These are phyloP conservation scores for Marchantia polymorpha DNA, from an alignment of 225 moss, liverwort and hornwort species.

Conservation along the genomic window DNA sequence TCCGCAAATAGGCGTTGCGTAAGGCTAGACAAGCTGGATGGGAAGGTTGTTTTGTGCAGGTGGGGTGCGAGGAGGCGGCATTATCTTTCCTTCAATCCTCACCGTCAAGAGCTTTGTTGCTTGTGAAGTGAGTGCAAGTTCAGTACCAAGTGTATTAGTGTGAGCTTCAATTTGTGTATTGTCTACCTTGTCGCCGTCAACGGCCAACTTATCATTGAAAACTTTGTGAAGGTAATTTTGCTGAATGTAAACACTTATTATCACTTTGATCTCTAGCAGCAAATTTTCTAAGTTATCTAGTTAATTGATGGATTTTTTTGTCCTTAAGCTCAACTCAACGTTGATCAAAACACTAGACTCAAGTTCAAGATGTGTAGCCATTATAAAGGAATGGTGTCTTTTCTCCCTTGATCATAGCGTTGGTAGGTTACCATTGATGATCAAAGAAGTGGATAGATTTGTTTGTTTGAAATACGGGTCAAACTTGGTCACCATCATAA, in stretches of 20 bases:
- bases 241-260: not conserved
- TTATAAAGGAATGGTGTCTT: not conserved
- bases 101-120: too few species aligned
- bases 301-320: not conserved
- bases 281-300: not conserved
- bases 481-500: not conserved
- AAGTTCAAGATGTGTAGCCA: not conserved
- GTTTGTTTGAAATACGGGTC: not conserved
- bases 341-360: not conserved
- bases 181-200: conserved; percentile 83
- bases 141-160: too few species aligned
- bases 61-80: too few species aligned
- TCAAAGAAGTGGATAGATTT: not conserved
- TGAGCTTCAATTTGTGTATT: conserved; percentile 86
- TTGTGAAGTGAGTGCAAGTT: too few species aligned
- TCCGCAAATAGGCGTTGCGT: too few species aligned
- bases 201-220: conserved; percentile 80
- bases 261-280: not conserved
- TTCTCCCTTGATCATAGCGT: not conserved
- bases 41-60: too few species aligned
- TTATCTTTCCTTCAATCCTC: too few species aligned
- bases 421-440: not conserved
- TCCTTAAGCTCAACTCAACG: not conserved
- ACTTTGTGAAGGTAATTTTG: conserved; percentile 77
- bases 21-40: too few species aligned